phyloP scores from a whole-genome alignment of 495 filamentous ascomycete species.

The Trichoderma gamsii region DNA sequence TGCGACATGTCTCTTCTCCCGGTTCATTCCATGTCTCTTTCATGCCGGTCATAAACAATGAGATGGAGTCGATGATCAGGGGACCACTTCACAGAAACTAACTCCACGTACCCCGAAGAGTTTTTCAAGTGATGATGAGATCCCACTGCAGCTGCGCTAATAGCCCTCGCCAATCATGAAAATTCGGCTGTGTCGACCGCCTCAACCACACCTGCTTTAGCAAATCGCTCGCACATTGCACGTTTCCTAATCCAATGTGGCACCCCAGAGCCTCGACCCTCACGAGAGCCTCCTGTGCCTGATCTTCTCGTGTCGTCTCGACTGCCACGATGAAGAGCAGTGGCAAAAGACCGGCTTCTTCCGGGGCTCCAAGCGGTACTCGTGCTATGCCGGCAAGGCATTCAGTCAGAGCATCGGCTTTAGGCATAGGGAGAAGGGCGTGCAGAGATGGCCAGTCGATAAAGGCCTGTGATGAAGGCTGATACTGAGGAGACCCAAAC shows the following conservation, averaged over 20 bases:
- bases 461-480: background rate
- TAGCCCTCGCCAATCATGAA: background rate
- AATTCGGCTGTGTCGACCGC: background rate
- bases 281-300: background rate
- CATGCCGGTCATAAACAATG: background rate
- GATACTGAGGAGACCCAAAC: background rate
- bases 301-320: background rate
- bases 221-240: background rate
- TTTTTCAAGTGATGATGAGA: constrained; percentile 4
- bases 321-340: background rate
- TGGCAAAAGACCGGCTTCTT: background rate
- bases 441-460: background rate
- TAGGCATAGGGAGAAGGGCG: background rate
- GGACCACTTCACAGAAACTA: background rate
- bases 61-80: background rate
- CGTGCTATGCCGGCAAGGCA: background rate
- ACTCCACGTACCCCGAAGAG: too few relatives aligned
- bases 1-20: background rate
- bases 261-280: background rate
- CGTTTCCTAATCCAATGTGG: background rate
- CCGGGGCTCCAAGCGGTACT: constrained; percentile 2
- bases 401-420: background rate
- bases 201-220: background rate
- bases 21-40: background rate
- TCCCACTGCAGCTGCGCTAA: background rate